Base-by-base conservation (phyloP, 2,329 filamentous ascomycete genomes). In the Coniochaeta hoffmannii region DNA sequence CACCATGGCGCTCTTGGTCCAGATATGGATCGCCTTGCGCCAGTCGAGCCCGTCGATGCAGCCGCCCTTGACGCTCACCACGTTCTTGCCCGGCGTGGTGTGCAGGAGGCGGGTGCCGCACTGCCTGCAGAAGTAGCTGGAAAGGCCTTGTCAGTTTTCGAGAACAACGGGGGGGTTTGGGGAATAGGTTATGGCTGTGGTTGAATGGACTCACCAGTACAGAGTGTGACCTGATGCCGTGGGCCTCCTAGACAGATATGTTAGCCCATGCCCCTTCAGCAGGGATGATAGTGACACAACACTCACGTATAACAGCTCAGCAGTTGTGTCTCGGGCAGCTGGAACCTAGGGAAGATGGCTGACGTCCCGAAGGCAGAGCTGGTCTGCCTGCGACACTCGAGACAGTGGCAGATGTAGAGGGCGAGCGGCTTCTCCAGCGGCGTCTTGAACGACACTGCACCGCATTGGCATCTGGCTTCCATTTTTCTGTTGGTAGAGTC, bases 361-460 rank as follows among this genome's bases (percentile, higher is more conserved):
- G 83, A 85, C 31, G 84, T 81, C 28, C 85, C 86, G 68, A 86
- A 88, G 1, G 86, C 83, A 8, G 83, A 85, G 54, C 81, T 75
- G 30, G 83, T 82, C 71, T 88, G 86, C 56, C 80, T 76, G 50
- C 81, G 79, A 68, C 86, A 89, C 65, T 85, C 79, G 55, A 74
- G 70, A 68, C 87, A 89, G 71, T 89, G 87, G 70, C 86, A 89
- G 65, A 88, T 82, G 68, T 86, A 89, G 53, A 88, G 71, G n/a
- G 79, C 79, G 44, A 87, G 69, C 0, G 86, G 86, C 56, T 78
- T 73, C 3, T 75, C 68, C 1, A 79, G 69, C 1, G 86, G 83
- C 30, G 85, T 87, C 59, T 73, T 79, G 73, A 89, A 89, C 35
- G 66, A 64, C 54, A 88, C 76, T 15, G 77, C 70, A 53, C 83